Evolutionary conservation across 495 filamentous ascomycete genomes (phyloP).

Genomic region (Articulospora tetracladia): DNA sequence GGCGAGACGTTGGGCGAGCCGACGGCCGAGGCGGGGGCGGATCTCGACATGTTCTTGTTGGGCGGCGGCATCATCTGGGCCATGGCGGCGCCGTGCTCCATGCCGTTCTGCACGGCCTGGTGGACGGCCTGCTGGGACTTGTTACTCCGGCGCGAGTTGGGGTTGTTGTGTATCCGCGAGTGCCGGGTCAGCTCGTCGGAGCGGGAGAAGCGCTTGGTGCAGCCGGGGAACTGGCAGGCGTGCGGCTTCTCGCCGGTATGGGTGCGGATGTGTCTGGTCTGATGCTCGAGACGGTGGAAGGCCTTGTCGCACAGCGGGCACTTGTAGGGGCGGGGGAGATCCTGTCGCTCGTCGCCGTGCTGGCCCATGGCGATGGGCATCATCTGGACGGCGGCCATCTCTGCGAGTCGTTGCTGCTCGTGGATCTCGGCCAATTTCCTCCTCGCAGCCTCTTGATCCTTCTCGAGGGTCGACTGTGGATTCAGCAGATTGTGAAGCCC

Average conservation of each 20-base stretch:
- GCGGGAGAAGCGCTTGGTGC: conserved; percentile 95
- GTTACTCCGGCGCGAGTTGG: conserved; percentile 91
- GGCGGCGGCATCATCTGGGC: conserved; percentile 77
- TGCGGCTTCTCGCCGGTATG: conserved; percentile 99
- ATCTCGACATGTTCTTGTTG: conserved; percentile 70
- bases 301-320: conserved; percentile 98
- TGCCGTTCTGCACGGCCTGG: conserved; percentile 29
- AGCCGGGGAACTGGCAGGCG: conserved; percentile 88
- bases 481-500: conserved; percentile 64
- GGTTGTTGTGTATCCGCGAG: conserved; percentile 98
- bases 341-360: conserved; percentile 35
- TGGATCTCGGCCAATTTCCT: conserved; percentile 21
- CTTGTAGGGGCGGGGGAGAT: conserved; percentile 95
- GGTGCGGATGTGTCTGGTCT: conserved; percentile 95
- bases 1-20: conserved; percentile 95
- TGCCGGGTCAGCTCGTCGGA: conserved; percentile 97
- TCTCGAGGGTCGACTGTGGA: conserved; percentile 33
- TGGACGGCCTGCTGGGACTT: conserved; percentile 66
- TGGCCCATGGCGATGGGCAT: conserved; percentile 21
- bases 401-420: conserved; percentile 20
- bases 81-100: conserved; percentile 46
- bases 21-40: conserved; percentile 85
- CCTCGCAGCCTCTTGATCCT: conserved; percentile 24
- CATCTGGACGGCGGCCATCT: conserved; percentile 26
- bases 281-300: conserved; percentile 97